A percentile compares a stretch with the other conserved stretches of the same genome.
These are phyloP conservation scores for Cadophora sp. DNA, from an alignment of 2,329 filamentous ascomycete species.

Conservation along the genomic window DNA sequence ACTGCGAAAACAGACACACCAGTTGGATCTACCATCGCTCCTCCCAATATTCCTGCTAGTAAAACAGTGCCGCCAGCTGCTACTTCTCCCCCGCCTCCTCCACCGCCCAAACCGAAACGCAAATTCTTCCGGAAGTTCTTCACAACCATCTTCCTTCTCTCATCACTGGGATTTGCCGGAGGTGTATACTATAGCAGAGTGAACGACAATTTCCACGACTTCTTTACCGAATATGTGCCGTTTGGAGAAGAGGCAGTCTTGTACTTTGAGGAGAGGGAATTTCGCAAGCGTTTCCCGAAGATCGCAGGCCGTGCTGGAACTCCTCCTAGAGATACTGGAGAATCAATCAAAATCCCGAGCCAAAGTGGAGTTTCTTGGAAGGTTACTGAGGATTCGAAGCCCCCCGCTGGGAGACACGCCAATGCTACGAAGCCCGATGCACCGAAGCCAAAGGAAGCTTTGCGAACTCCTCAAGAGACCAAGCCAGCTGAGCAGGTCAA, in stretches of 20 bases:
- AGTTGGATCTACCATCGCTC: slow-evolving; percentile 52
- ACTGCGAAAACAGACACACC: slow-evolving; percentile 39
- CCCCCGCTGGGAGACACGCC: slow-evolving; percentile 62
- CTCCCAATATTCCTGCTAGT: slow-evolving; percentile 54
- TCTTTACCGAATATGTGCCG: slow-evolving; percentile 96
- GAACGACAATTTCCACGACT: slow-evolving; percentile 98
- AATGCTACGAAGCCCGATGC: slow-evolving; percentile 53
- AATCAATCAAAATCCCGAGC: slow-evolving; percentile 81
- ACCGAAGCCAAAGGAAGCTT: slow-evolving; percentile 37
- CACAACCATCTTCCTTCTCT: slow-evolving; percentile 77
- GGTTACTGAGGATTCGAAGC: slow-evolving; percentile 67
- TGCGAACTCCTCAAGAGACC: slow-evolving; percentile 40
- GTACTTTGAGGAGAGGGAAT: slow-evolving; percentile 94
- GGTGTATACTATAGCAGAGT: slow-evolving; percentile 92
- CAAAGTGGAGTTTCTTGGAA: slow-evolving; percentile 87
- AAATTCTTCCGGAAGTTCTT: slow-evolving; percentile 79
- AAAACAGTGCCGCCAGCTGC: slow-evolving; percentile 47
- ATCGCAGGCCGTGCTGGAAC: slow-evolving; percentile 42
- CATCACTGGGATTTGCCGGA: slow-evolving; percentile 80
- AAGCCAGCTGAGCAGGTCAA: slow-evolving; percentile 43
- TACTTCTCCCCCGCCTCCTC: slow-evolving; percentile 47
- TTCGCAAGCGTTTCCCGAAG: slow-evolving; percentile 81
- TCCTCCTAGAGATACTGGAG: slow-evolving; percentile 60
- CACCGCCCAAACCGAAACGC: slow-evolving; percentile 58
- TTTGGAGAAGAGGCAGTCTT: slow-evolving; percentile 94